Evolutionary conservation across 1,284 basidiomycete species (phyloP).

Genomic region (Apiotrichum brassicae): DNA sequence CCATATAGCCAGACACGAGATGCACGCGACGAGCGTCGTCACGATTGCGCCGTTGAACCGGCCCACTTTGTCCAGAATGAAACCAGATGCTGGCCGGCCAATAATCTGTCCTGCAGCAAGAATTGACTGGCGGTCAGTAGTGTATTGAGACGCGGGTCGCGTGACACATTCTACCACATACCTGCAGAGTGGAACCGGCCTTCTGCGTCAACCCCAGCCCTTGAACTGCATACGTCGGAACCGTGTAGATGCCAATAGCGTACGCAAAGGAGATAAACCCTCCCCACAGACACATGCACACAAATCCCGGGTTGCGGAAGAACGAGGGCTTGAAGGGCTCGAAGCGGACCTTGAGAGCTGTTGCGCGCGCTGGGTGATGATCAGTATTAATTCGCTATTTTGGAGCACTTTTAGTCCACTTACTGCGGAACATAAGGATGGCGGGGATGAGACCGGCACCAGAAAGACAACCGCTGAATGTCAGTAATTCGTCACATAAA

Average conservation of each 20-base stretch:
- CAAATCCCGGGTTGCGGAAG: constrained; percentile 30
- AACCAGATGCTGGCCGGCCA: constrained; percentile 45
- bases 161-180: too few relatives aligned
- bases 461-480: constrained; percentile 43
- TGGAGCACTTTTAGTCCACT: background rate
- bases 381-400: background rate
- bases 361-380: constrained; percentile 20
- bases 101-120: constrained; percentile 48
- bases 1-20: constrained; percentile 48
- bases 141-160: background rate
- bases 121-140: constrained; percentile 34
- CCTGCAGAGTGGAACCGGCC: constrained; percentile 42
- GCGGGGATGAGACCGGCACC: constrained; percentile 40
- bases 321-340: constrained; percentile 29
- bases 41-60: constrained; percentile 46
- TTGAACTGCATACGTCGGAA: constrained; percentile 46
- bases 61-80: constrained; percentile 43
- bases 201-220: constrained; percentile 46
- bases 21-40: constrained; percentile 41
- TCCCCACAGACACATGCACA: constrained; percentile 36
- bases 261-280: constrained; percentile 39
- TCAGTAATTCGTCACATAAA: too few relatives aligned
- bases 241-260: constrained; percentile 47
- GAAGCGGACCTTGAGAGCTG: constrained; percentile 23
- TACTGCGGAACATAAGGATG: constrained; percentile 22